Conservation (phyloP, 2,329 filamentous ascomycete genomes). For the Curvularia sp. region DNA sequence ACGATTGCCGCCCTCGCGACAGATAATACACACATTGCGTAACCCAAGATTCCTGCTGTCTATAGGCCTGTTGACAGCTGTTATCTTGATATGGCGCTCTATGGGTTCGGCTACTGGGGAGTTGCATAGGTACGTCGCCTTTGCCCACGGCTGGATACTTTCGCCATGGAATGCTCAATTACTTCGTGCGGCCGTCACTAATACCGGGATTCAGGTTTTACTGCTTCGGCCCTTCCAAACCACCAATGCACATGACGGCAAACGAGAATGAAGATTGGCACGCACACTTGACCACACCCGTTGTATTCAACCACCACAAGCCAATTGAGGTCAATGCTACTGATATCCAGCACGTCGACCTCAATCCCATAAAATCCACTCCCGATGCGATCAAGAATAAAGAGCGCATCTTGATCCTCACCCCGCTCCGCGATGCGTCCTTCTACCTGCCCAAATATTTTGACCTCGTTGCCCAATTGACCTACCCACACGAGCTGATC, state of each 20-base stretch:
- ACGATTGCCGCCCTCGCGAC: constrained; percentile 77
- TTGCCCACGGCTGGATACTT: background rate
- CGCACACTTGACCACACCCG: constrained; percentile 85
- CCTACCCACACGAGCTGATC: constrained; percentile 93
- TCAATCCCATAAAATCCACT: constrained; percentile 85
- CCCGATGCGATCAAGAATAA: constrained; percentile 77
- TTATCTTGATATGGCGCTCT: constrained; percentile 87
- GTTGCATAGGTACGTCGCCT: constrained; percentile 78
- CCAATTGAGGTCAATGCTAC: constrained; percentile 83
- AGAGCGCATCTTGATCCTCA: constrained; percentile 89
- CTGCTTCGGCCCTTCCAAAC: constrained; percentile 93
- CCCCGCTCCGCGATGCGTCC: constrained; percentile 88
- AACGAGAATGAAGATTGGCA: constrained; percentile 94
- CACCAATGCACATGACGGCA: constrained; percentile 92
- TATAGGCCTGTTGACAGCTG: constrained; percentile 70
- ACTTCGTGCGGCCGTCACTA: constrained; percentile 19
- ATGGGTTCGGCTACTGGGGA: constrained; percentile 80
- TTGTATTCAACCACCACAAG: constrained; percentile 94
- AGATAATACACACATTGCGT: constrained; percentile 68
- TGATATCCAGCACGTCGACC: constrained; percentile 79
- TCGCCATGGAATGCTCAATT: background rate
- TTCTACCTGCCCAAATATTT: constrained; percentile 87
- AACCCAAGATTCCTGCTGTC: constrained; percentile 79
- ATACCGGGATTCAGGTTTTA: constrained; percentile 74
- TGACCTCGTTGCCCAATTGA: constrained; percentile 85